A percentile compares a stretch with the other conserved stretches of the same genome.
Evolutionary conservation across 805 yeast genomes (phyloP).

Genomic region (Yamadazyma takamatsuzukensis): DNA sequence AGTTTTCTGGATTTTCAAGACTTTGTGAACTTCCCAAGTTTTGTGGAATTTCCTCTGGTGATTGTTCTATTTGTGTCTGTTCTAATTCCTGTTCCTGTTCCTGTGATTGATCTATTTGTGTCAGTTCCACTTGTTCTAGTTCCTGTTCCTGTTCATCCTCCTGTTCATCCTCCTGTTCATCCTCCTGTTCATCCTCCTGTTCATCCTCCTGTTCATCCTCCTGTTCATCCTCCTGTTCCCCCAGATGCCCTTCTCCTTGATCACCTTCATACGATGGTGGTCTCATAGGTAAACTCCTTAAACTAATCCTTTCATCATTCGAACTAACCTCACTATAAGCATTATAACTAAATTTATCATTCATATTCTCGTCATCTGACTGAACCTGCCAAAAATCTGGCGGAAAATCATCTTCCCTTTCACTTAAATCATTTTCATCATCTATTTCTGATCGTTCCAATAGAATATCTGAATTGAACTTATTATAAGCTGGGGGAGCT

Average conservation of each 20-base stretch:
- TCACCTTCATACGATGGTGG: conserved; percentile 35
- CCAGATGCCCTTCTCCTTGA: conserved; percentile 10
- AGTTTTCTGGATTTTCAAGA: too few species aligned
- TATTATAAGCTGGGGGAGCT: conserved; percentile 91
- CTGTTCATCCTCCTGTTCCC: conserved; percentile 8
- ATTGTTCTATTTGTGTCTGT: too few species aligned
- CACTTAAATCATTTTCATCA: conserved; percentile 43
- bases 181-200: neutral
- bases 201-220: conserved; percentile 2
- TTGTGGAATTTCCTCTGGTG: too few species aligned
- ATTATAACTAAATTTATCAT: conserved; percentile 34
- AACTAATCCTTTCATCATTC: conserved; percentile 39
- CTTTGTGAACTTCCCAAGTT: too few species aligned
- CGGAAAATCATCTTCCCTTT: conserved; percentile 48
- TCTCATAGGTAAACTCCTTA: conserved; percentile 33
- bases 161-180: neutral
- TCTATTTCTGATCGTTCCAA: conserved; percentile 62
- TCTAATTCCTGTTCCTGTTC: too few species aligned
- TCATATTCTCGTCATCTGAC: conserved; percentile 12
- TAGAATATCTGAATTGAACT: conserved; percentile 72
- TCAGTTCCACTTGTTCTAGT: too few species aligned
- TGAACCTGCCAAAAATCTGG: conserved; percentile 52
- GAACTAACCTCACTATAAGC: conserved; percentile 38
- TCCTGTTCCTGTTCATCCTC: neutral
- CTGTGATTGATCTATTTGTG: too few species aligned